These are phyloP conservation scores for Dactylellina leptospora DNA, from an alignment of 2,329 filamentous ascomycete species.

Conservation along the genomic window DNA sequence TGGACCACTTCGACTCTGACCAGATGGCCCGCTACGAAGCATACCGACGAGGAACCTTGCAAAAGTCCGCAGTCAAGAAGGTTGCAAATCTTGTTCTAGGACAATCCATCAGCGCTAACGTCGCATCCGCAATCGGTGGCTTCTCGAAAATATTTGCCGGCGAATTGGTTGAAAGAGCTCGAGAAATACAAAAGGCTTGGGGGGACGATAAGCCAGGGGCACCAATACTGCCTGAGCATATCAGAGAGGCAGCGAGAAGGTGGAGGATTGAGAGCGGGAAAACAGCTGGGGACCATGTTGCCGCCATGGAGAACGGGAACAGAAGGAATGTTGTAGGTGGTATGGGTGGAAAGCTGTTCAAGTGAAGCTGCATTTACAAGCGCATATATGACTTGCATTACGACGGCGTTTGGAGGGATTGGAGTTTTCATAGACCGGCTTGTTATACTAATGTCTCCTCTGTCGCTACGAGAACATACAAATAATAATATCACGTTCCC, in stretches of 20 bases:
- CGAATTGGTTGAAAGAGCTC: slow-evolving; percentile 71
- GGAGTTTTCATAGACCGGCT: not conserved
- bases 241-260: slow-evolving; percentile 56
- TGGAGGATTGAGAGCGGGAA: slow-evolving; percentile 56
- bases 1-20: slow-evolving; percentile 61
- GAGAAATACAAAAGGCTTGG: slow-evolving; percentile 70
- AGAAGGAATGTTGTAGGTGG: slow-evolving; percentile 45
- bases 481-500: too few relatives aligned
- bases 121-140: slow-evolving; percentile 71
- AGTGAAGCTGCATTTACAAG: slow-evolving; percentile 3
- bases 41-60: slow-evolving; percentile 65
- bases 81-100: slow-evolving; percentile 74
- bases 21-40: slow-evolving; percentile 64
- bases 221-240: slow-evolving; percentile 56
- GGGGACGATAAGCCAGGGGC: slow-evolving; percentile 56
- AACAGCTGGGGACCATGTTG: slow-evolving; percentile 55
- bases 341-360: slow-evolving; percentile 50
- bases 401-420: slow-evolving; percentile 27
- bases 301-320: slow-evolving; percentile 47
- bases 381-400: slow-evolving; percentile 15
- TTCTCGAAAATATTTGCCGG: slow-evolving; percentile 74
- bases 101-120: slow-evolving; percentile 72
- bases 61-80: slow-evolving; percentile 64
- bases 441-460: too few relatives aligned
- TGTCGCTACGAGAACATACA: too few relatives aligned